A percentile compares a stretch with the other conserved stretches of the same genome.
phyloP scores from a whole-genome alignment of 176 grass and related monocot species.

The Alloteropsis semialata region DNA sequence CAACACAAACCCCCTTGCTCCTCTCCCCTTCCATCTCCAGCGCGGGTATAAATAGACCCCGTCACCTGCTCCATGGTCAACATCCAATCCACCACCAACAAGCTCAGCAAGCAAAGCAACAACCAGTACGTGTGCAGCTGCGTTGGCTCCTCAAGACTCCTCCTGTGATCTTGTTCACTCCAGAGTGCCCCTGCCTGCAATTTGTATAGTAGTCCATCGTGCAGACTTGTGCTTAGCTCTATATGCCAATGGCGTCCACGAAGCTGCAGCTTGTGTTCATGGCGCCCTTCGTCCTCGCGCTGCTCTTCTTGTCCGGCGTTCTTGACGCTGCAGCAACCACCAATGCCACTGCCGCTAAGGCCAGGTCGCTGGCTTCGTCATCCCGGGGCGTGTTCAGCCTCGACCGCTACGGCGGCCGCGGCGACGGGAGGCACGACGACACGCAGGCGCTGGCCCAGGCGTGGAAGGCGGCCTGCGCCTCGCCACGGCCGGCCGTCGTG shows the following conservation, averaged over 20 bases:
- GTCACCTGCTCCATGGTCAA: no score
- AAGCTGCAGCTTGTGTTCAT: background rate
- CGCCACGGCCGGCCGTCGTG: conserved; percentile 39
- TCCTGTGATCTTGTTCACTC: no score
- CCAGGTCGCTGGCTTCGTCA: conserved; percentile 1
- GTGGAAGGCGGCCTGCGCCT: conserved; percentile 57
- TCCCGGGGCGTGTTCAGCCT: conserved; percentile 45
- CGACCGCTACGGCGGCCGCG: conserved; percentile 51
- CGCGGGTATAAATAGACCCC: no score
- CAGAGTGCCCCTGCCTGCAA: no score
- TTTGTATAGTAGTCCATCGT: no score
- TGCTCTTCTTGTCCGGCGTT: background rate
- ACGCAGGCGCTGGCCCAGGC: conserved; percentile 42
- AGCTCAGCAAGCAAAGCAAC: no score
- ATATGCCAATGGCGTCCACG: background rate
- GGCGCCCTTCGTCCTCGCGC: background rate
- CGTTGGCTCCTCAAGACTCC: no score
- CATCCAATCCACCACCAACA: no score
- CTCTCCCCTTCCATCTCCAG: background rate
- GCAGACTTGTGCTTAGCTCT: background rate
- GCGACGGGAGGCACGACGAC: conserved; percentile 54
- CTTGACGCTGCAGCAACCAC: background rate
- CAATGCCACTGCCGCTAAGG: background rate
- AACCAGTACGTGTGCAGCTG: no score
- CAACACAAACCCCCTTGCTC: background rate